These are phyloP conservation scores for Metschnikowia shivogae DNA, from an alignment of 805 yeast species.

Conservation along the genomic window DNA sequence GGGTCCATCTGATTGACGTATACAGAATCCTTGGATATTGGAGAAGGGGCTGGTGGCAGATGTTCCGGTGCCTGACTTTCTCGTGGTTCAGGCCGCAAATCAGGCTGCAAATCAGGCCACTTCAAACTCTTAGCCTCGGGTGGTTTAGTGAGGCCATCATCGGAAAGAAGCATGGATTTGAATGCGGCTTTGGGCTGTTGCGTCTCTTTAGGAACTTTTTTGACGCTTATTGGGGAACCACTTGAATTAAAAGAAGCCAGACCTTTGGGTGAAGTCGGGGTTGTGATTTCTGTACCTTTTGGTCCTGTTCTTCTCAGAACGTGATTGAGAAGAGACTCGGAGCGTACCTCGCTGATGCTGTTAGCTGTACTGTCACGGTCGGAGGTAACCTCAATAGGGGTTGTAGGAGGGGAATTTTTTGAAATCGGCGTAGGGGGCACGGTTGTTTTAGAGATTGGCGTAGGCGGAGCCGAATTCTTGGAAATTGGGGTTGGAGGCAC, in stretches of 20 bases:
- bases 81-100: background rate
- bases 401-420: background rate
- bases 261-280: background rate
- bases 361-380: background rate
- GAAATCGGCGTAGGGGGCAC: conserved; percentile 1
- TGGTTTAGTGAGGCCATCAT: background rate
- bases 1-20: background rate
- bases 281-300: background rate
- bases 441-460: background rate
- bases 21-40: background rate
- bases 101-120: background rate
- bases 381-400: background rate
- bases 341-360: background rate
- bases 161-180: background rate
- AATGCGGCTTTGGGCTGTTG: background rate
- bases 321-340: background rate
- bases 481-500: conserved; percentile 5
- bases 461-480: background rate
- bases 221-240: background rate
- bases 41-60: conserved; percentile 5
- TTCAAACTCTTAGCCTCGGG: background rate
- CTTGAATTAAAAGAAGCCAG: background rate
- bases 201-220: background rate
- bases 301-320: background rate
- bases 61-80: background rate